A percentile compares a stretch with the other conserved stretches of the same genome.
phyloP scores from a whole-genome alignment of 1,139 yeast species.

The Suhomyces terraborum region DNA sequence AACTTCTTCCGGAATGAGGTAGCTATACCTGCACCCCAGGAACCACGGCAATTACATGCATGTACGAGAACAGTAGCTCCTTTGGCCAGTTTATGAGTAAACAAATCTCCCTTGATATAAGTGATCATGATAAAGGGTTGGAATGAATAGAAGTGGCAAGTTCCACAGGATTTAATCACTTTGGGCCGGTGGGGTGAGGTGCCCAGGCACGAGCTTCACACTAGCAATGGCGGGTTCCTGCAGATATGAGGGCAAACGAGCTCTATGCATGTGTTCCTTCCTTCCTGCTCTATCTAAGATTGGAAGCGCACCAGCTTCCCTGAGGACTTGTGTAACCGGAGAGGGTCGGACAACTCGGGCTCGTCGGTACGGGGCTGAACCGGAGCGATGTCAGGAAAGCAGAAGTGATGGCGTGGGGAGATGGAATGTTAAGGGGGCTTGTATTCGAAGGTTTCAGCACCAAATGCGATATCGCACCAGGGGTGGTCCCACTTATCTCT shows the following conservation, averaged over 20 bases:
- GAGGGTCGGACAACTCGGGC: slow-evolving; percentile 1
- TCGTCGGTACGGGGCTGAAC: neutral
- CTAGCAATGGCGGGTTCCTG: slow-evolving; percentile 6
- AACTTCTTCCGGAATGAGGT: slow-evolving; percentile 48
- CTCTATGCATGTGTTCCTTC: slow-evolving; percentile 4
- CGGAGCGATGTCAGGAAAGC: neutral
- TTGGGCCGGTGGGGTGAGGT: slow-evolving; percentile 9
- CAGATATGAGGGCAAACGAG: slow-evolving; percentile 6
- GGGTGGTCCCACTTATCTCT: neutral
- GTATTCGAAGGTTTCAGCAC: neutral
- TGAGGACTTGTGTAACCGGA: neutral
- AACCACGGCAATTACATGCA: slow-evolving; percentile 77
- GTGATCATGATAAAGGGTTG: slow-evolving; percentile 27
- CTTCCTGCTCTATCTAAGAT: slow-evolving; percentile 1
- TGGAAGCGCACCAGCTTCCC: too few species aligned
- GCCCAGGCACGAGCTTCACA: slow-evolving; percentile 7
- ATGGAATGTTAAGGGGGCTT: neutral
- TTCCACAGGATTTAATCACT: slow-evolving; percentile 1
- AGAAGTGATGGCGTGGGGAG: slow-evolving; percentile 1
- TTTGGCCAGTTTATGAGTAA: slow-evolving; percentile 32
- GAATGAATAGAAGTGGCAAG: neutral
- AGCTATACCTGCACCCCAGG: slow-evolving; percentile 89
- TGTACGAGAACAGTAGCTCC: slow-evolving; percentile 56
- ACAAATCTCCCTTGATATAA: slow-evolving; percentile 65
- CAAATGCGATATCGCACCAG: neutral